Evolutionary conservation across 768 basidiomycete species (phyloP), one percentile per base, ranked within the genome.

Genomic region (Cystofilobasidium macerans): DNA sequence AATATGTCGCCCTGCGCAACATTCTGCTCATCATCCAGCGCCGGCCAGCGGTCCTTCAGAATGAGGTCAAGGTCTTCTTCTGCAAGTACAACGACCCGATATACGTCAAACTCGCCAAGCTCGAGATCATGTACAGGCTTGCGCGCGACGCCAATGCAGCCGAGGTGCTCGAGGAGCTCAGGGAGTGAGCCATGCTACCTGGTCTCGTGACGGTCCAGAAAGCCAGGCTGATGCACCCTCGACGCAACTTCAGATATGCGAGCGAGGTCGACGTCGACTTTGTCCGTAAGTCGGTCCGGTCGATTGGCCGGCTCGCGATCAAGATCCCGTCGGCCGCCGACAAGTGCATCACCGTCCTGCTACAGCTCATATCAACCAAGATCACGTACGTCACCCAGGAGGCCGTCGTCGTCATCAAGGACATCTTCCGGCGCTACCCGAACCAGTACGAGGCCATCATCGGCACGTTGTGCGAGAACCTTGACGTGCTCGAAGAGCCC

Each of bases 61-160:
- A 88, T 76, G 94, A 99, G 76, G 93, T 99, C 89, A 83, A 93
- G 53, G 95, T 99, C 24, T 99, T 99, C 76, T 99, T 98, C 81
- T 97, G 94, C 84, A 99, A 99, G 77, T 98, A 99, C 78, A 98
- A 98, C 73, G 94, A 99, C 73, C 94, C 94, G 7, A 78, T 94
- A n/a, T 99, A 98, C 73, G 93, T 98, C 75, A 99, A 99, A 77
- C 84, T 97, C 61, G 95, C 97, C 77, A 98, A 99, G 77, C 78
- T 99, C 70, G 95, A 97, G 71, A 95, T 98, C 74, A 99, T 99
- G 95, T 88, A 97, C 59, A 82, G 90, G 63, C 78, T 99, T 64
- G 92, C 90, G 16, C 82, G 81, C 26, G 94, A 97, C 69, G 85
- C 83, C 76, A 99, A 97, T 71, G 89, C 94, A 0, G 92, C 97